phyloP scores from a whole-genome alignment of 2,329 filamentous ascomycete species.

The Diaporthe nobilis region DNA sequence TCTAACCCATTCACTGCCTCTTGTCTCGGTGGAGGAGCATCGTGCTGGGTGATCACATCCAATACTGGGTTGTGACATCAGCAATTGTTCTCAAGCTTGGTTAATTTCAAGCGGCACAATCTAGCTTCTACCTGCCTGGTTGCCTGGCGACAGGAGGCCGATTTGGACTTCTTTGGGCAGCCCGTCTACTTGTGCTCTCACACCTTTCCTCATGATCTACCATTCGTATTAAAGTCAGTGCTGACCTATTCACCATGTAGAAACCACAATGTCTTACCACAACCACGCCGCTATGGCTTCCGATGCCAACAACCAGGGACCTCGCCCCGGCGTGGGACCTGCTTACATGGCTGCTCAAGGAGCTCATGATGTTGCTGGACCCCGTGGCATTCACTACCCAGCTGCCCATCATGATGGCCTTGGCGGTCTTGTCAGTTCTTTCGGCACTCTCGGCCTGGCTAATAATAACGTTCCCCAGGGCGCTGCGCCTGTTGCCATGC shows the following conservation, averaged over 20 bases:
- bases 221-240: background rate
- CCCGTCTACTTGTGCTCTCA: background rate
- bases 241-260: slow-evolving; percentile 38
- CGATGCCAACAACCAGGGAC: slow-evolving; percentile 44
- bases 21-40: background rate
- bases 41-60: background rate
- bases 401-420: slow-evolving; percentile 44
- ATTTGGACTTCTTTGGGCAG: background rate
- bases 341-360: slow-evolving; percentile 46
- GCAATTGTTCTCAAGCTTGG: no score
- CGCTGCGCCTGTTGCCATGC: slow-evolving; percentile 43
- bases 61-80: background rate
- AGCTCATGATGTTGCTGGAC: slow-evolving; percentile 44
- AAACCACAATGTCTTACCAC: slow-evolving; percentile 47
- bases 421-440: slow-evolving; percentile 44
- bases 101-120: background rate
- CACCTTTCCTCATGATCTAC: background rate
- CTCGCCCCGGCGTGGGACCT: slow-evolving; percentile 42
- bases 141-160: background rate
- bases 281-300: slow-evolving; percentile 44
- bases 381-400: slow-evolving; percentile 46
- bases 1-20: background rate
- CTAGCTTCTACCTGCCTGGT: no score
- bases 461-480: slow-evolving; percentile 45
- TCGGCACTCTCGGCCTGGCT: slow-evolving; percentile 42